Evolutionary conservation across 2,329 filamentous ascomycete genomes (phyloP).

Genomic region (Diplocarpon mali): DNA sequence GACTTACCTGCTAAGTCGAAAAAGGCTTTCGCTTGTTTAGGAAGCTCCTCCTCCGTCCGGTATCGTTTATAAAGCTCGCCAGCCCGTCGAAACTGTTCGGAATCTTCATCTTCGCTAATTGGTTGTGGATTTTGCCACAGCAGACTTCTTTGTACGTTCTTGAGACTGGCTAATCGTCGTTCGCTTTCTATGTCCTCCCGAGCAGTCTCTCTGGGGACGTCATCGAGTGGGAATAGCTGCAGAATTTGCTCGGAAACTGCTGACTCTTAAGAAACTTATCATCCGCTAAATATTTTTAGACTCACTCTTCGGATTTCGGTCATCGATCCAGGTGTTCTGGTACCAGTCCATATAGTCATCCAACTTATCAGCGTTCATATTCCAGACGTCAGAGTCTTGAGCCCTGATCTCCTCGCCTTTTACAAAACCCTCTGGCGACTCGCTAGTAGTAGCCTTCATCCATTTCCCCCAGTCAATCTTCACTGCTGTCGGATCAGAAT

Average conservation of each 20-base stretch:
- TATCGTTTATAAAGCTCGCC: conserved; percentile 30
- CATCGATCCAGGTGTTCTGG: conserved; percentile 50
- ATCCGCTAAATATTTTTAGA: background rate
- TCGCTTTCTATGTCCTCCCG: conserved; percentile 22
- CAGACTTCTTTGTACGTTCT: conserved; percentile 19
- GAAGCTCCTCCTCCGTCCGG: conserved; percentile 33
- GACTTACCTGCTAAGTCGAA: conserved; percentile 33
- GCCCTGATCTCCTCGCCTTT: conserved; percentile 40
- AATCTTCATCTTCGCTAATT: conserved; percentile 9
- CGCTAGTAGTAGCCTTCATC: conserved; percentile 38
- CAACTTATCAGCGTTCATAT: conserved; percentile 49
- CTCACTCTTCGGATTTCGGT: conserved; percentile 31
- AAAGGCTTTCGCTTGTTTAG: conserved; percentile 31
- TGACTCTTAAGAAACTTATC: background rate
- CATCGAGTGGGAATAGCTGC: conserved; percentile 28
- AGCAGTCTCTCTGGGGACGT: conserved; percentile 10
- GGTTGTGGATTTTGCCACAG: conserved; percentile 21
- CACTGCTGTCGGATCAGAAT: conserved; percentile 46
- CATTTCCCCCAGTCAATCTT: conserved; percentile 64
- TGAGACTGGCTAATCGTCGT: conserved; percentile 15
- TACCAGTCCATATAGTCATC: conserved; percentile 77
- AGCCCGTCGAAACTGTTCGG: conserved; percentile 19
- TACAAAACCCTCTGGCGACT: conserved; percentile 23
- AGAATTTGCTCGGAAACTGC: conserved; percentile 27
- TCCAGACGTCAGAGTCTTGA: conserved; percentile 49